Percentiles rank a stretch among this genome's conserved stretches.
These are phyloP conservation scores for Schwanniomyces pseudopolymorphus DNA, from an alignment of 805 yeast species.

Conservation along the genomic window DNA sequence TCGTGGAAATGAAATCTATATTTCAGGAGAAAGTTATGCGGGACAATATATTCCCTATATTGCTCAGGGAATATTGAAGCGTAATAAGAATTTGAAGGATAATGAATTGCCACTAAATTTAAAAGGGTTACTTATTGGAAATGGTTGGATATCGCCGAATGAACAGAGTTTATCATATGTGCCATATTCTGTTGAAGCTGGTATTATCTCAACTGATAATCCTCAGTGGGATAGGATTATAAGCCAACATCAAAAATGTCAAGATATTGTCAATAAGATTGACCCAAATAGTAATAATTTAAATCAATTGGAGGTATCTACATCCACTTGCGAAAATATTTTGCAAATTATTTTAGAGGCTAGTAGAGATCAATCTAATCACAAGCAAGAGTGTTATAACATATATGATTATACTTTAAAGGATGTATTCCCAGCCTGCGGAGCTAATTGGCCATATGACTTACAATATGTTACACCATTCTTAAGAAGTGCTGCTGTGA, in stretches of 20 bases:
- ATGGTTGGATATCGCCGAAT: slow-evolving; percentile 93
- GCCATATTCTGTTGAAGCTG: slow-evolving; percentile 64
- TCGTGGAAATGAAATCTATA: slow-evolving; percentile 55
- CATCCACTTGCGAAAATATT: slow-evolving; percentile 48
- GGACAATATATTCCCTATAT: slow-evolving; percentile 95
- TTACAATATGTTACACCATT: slow-evolving; percentile 50
- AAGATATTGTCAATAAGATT: slow-evolving; percentile 43
- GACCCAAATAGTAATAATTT: slow-evolving; percentile 18
- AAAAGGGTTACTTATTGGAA: slow-evolving; percentile 76
- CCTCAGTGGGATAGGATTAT: slow-evolving; percentile 43
- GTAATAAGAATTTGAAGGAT: slow-evolving; percentile 30
- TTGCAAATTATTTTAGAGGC: slow-evolving; percentile 35
- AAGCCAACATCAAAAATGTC: slow-evolving; percentile 58
- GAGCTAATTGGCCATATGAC: slow-evolving; percentile 87
- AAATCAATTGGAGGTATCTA: slow-evolving; percentile 21
- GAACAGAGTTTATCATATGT: slow-evolving; percentile 78
- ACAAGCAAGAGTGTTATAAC: slow-evolving; percentile 65
- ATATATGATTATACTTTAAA: slow-evolving; percentile 75
- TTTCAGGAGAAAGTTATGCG: slow-evolving; percentile 96
- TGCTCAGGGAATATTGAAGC: slow-evolving; percentile 58
- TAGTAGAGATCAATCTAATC: slow-evolving; percentile 30
- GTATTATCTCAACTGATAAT: slow-evolving; percentile 47
- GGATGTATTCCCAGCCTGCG: slow-evolving; percentile 84
- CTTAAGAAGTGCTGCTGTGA: slow-evolving; percentile 46
- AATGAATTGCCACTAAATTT: slow-evolving; percentile 38